Percentiles rank a stretch among this genome's conserved stretches.
Evolutionary conservation across 805 yeast species (phyloP).

Genomic region (Ogataea pini): DNA sequence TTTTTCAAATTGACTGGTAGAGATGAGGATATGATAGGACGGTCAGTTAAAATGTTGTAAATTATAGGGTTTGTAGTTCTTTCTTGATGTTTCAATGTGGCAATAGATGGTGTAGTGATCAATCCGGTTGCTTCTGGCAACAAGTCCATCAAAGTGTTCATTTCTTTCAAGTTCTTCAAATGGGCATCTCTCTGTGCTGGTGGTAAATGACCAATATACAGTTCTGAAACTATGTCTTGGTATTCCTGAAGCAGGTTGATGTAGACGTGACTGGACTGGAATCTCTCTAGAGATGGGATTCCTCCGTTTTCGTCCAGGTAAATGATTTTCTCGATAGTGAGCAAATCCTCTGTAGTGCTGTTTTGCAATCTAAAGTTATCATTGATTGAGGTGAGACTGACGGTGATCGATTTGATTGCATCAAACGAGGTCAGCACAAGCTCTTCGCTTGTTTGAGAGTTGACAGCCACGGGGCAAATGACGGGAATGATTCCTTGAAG

Average conservation of each 20-base stretch:
- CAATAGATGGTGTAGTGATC: conserved; percentile 80
- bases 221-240: conserved; percentile 61
- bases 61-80: conserved; percentile 75
- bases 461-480: conserved; percentile 57
- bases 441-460: conserved; percentile 34
- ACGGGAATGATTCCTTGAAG: conserved; percentile 54
- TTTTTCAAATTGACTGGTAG: conserved; percentile 65
- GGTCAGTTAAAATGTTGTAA: conserved; percentile 86
- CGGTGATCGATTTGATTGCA: conserved; percentile 41
- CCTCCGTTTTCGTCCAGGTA: conserved; percentile 86
- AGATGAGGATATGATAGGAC: conserved; percentile 89
- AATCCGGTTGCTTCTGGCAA: conserved; percentile 69
- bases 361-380: conserved; percentile 15
- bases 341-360: conserved; percentile 31
- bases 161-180: conserved; percentile 61
- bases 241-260: conserved; percentile 84
- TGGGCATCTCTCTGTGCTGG: conserved; percentile 54
- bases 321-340: conserved; percentile 78
- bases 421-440: conserved; percentile 41
- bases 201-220: conserved; percentile 55
- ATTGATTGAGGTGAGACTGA: conserved; percentile 34
- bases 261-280: conserved; percentile 80
- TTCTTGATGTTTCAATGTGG: conserved; percentile 43
- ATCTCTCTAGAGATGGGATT: conserved; percentile 81
- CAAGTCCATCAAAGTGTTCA: conserved; percentile 55